phyloP scores from a whole-genome alignment of 2,329 filamentous ascomycete species.

The Microsporum audouinii region DNA sequence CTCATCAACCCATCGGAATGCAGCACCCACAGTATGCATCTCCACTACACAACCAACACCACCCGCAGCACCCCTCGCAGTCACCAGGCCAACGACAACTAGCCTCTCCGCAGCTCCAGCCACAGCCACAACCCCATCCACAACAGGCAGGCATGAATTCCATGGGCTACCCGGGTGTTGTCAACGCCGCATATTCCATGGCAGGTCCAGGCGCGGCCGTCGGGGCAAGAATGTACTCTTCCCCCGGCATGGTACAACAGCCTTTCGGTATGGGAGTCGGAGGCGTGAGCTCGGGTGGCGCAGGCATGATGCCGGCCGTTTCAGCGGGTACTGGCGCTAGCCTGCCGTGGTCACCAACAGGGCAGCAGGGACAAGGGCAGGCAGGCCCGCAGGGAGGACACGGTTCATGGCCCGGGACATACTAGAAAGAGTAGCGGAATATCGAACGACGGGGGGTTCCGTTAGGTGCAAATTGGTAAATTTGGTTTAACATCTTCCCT shows the following conservation, averaged over 20 bases:
- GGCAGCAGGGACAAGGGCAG: neutral
- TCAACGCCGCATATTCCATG: slow-evolving; percentile 24
- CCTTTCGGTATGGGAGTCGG: neutral
- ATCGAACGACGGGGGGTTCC: neutral
- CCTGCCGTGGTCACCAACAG: neutral
- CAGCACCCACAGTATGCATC: slow-evolving; percentile 30
- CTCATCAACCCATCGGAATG: slow-evolving; percentile 29
- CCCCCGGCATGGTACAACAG: neutral
- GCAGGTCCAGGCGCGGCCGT: neutral
- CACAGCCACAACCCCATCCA: slow-evolving; percentile 24
- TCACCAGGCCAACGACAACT: slow-evolving; percentile 33
- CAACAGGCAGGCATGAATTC: slow-evolving; percentile 25
- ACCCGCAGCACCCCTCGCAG: slow-evolving; percentile 29
- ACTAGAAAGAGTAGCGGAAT: neutral
- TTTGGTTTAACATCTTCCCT: neutral
- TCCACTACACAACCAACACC: slow-evolving; percentile 25
- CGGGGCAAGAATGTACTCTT: neutral
- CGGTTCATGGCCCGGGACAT: neutral
- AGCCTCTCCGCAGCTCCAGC: slow-evolving; percentile 26
- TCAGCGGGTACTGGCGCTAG: neutral
- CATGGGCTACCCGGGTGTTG: slow-evolving; percentile 28
- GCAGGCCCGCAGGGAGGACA: neutral
- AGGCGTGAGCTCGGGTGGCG: neutral
- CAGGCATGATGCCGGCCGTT: neutral
- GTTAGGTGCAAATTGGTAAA: neutral